Percentiles rank a stretch among this genome's conserved stretches.
These are phyloP conservation scores for Trametes villosa DNA, from an alignment of 768 basidiomycete genomes.

Conservation along the genomic window DNA sequence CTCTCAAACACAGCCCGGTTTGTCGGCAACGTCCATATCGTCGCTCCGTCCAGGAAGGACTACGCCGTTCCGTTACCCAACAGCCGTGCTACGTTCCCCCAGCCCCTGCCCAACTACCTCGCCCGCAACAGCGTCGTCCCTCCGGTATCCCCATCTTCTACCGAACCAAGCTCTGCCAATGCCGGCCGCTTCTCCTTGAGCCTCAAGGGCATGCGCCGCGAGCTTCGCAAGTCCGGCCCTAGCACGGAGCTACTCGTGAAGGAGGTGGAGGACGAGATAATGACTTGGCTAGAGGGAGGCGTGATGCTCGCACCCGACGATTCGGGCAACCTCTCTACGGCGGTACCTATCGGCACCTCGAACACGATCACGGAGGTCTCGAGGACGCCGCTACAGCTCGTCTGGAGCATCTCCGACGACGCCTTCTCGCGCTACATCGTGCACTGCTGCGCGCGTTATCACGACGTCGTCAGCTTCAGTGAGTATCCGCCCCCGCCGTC, in stretches of 20 bases:
- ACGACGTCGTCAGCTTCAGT: constrained; percentile 84
- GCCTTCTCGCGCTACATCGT: constrained; percentile 80
- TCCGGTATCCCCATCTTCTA: constrained; percentile 41
- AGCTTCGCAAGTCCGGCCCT: constrained; percentile 63
- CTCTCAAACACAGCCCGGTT: constrained; percentile 58
- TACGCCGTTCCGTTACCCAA: constrained; percentile 49
- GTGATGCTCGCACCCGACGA: constrained; percentile 58
- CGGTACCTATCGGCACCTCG: constrained; percentile 54
- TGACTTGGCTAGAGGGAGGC: constrained; percentile 66
- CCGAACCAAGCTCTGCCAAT: constrained; percentile 59
- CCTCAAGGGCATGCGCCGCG: constrained; percentile 72
- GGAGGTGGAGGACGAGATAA: constrained; percentile 68
- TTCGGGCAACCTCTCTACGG: constrained; percentile 38
- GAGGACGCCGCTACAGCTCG: constrained; percentile 64
- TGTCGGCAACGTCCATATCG: constrained; percentile 72
- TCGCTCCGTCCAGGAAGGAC: constrained; percentile 63
- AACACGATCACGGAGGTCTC: constrained; percentile 66
- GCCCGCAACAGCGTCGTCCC: constrained; percentile 63
- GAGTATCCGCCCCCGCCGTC: constrained; percentile 36
- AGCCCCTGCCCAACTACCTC: constrained; percentile 73
- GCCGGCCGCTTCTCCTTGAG: constrained; percentile 80
- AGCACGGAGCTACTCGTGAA: constrained; percentile 64
- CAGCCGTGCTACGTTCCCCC: constrained; percentile 67
- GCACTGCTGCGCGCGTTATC: constrained; percentile 81
- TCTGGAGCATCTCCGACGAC: constrained; percentile 76